Evolutionary conservation across 1,284 basidiomycete genomes (phyloP), one percentile per base, ranked within the genome.

Genomic region (Sanghuangporus baumii): DNA sequence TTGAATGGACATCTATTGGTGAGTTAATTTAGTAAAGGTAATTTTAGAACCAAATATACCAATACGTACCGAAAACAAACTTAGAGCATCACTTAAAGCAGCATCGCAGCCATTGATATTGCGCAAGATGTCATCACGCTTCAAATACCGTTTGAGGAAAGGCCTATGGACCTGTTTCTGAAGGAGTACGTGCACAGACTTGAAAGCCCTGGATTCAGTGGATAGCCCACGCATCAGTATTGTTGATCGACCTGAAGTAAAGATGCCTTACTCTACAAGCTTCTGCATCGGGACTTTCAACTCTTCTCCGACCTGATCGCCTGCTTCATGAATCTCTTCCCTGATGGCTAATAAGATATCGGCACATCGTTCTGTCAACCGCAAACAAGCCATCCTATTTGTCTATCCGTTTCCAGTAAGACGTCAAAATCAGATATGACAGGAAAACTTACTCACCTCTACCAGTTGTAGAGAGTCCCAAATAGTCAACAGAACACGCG

Each of bases 141-240:
- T 87, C 56, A 92, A 78, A 71, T 91, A 93, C 1, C 89, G 80
- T 74, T 91, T 91, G 66, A 93, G 72, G 75, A 92, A 93, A 0
- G 89, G 87, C 1, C 88, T 76, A 57, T 82, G 80, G 9, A 79
- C 77, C 66, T 89, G 85, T 65, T 83, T 85, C 63, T 80, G 69
- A 18, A 89, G 77, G 67, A 90, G 79, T 6, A 72, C 67, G 55
- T 78, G 75, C 2, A 90, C 81, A 54, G 77, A 47, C 7, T 69
- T 67, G 67, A 82, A 84, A 0, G 78, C 71, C 18, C 77, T 82
- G 36, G 37, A 57, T 31, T 31, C 26, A n/a, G 68, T 55, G 23
- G 58, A 4, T 16, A 59, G 43, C 16, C 43, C 20, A 7, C 16
- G 18, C 14, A 46, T 46, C 26, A 31, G 3, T 31, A 4, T 31